These are phyloP conservation scores for Blepharisma stoltei DNA, from an alignment of 73 alveolate genomes.

Conservation along the genomic window DNA sequence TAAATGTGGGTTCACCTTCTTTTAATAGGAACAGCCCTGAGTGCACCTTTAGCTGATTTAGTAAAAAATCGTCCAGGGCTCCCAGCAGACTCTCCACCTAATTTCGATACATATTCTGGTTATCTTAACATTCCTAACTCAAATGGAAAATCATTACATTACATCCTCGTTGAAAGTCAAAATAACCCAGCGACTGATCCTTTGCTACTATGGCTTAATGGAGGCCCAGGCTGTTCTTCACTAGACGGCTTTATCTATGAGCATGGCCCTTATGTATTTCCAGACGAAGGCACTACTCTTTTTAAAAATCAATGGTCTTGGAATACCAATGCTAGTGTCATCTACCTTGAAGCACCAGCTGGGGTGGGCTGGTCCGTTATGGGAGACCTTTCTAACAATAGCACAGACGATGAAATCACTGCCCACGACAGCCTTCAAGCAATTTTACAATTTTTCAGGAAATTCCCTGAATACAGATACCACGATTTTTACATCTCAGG, in stretches of 20 bases:
- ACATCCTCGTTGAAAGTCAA: slow-evolving; percentile 49
- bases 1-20: too few relatives aligned
- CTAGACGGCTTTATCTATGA: slow-evolving; percentile 79
- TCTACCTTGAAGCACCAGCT: slow-evolving; percentile 83
- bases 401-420: slow-evolving; percentile 37
- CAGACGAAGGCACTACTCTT: slow-evolving; percentile 45
- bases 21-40: too few relatives aligned
- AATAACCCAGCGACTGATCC: slow-evolving; percentile 66
- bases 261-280: slow-evolving; percentile 81
- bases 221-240: slow-evolving; percentile 97
- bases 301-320: slow-evolving; percentile 68
- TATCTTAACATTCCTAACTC: slow-evolving; percentile 9
- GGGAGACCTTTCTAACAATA: background rate
- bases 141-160: slow-evolving; percentile 45
- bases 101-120: background rate
- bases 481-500: slow-evolving; percentile 38
- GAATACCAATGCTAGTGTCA: slow-evolving; percentile 71
- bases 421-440: slow-evolving; percentile 78
- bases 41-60: too few relatives aligned
- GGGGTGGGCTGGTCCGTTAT: slow-evolving; percentile 76
- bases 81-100: background rate
- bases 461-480: slow-evolving; percentile 68
- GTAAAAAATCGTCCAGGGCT: background rate
- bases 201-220: slow-evolving; percentile 87
- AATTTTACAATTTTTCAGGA: slow-evolving; percentile 53